These are phyloP conservation scores for Allomyces arbusculus DNA, from an alignment of 192 early-diverging fungal species.

Conservation along the genomic window DNA sequence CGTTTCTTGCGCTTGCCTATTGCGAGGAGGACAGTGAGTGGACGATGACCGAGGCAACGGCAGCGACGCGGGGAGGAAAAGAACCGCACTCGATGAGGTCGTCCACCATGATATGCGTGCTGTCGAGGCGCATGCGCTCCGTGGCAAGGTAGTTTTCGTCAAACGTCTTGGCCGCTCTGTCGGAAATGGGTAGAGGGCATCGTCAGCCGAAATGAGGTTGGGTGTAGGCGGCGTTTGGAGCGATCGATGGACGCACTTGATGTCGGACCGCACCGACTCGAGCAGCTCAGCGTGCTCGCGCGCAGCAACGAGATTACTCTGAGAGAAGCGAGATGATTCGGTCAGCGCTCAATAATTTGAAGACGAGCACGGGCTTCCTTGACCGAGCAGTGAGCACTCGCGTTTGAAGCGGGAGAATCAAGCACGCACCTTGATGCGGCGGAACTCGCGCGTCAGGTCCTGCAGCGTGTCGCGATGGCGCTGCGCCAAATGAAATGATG, in stretches of 20 bases:
- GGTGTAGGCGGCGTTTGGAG: too few relatives aligned
- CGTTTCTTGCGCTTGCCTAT: not conserved
- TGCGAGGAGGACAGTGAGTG: not conserved
- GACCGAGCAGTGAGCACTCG: too few relatives aligned
- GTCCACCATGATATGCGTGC: not conserved
- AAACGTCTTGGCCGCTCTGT: not conserved
- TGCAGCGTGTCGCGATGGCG: not conserved
- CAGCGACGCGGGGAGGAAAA: not conserved
- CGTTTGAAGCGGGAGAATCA: not conserved
- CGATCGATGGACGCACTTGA: not conserved
- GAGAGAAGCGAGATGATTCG: not conserved
- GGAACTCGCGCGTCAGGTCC: not conserved
- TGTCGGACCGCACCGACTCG: not conserved
- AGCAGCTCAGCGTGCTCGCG: not conserved
- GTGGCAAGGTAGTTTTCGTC: not conserved
- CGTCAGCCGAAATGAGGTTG: too few relatives aligned
- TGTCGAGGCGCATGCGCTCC: not conserved
- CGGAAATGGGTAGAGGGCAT: not conserved
- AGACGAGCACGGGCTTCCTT: not conserved
- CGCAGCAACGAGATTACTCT: not conserved
- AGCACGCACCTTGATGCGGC: not conserved
- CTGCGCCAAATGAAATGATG: not conserved
- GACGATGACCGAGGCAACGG: too few relatives aligned
- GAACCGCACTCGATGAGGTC: not conserved
- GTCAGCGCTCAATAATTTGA: not conserved